These are phyloP conservation scores for Adansonia rubrostipa DNA, from an alignment of 441 rosid genomes.

Conservation along the genomic window DNA sequence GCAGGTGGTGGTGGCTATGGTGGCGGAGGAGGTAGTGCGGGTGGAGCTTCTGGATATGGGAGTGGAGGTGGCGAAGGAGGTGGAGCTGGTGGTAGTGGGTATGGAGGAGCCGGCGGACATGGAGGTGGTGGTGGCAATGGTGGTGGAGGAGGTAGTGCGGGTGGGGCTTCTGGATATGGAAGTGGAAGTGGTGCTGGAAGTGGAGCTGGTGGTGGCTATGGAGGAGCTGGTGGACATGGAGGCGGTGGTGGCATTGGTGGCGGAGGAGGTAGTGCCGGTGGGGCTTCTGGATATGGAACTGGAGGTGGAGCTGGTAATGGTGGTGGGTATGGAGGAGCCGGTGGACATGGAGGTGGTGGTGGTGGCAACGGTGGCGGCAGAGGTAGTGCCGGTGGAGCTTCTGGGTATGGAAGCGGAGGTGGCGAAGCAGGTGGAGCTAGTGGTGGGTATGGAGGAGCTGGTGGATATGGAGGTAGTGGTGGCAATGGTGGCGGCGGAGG, in stretches of 20 bases:
- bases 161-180: constrained; percentile 33
- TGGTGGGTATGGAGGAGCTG: background rate
- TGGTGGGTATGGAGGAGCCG: background rate
- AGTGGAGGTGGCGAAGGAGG: constrained; percentile 11
- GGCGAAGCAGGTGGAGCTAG: constrained; percentile 6
- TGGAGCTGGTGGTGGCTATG: background rate
- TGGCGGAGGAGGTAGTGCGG: background rate
- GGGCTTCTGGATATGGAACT: background rate
- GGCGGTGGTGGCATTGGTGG: constrained; percentile 23
- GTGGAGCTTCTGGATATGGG: background rate
- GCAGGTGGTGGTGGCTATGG: background rate
- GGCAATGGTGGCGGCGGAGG: background rate
- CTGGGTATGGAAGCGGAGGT: constrained; percentile 38
- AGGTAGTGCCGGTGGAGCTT: background rate
- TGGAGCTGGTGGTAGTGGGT: constrained; percentile 8
- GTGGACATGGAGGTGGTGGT: constrained; percentile 37
- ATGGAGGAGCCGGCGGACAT: constrained; percentile 31
- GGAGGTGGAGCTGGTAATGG: constrained; percentile 35
- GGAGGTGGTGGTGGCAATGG: constrained; percentile 1
- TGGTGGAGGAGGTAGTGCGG: constrained; percentile 33
- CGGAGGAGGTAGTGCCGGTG: background rate
- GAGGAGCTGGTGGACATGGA: constrained; percentile 27
- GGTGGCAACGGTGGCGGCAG: constrained; percentile 6
- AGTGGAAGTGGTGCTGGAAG: constrained; percentile 20
- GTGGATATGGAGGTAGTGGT: constrained; percentile 9